A percentile compares a stretch with the other conserved stretches of the same genome.
phyloP scores from a whole-genome alignment of 2,329 filamentous ascomycete species.

The Fusarium armeniacum region DNA sequence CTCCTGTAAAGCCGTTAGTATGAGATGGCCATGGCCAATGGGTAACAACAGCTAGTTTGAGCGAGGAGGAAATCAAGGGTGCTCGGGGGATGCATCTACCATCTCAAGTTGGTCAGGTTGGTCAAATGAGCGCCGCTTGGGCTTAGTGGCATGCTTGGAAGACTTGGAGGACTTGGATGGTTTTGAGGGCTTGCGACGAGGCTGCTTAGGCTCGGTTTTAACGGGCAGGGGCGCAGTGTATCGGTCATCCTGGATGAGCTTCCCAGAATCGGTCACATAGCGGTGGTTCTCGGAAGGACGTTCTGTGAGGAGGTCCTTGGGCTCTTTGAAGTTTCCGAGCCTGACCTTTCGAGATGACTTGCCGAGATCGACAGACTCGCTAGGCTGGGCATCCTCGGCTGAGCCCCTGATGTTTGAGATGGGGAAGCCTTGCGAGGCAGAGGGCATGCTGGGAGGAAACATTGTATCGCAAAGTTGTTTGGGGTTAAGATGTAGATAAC shows the following conservation, averaged over 20 bases:
- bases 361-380: neutral
- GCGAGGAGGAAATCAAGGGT: neutral
- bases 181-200: constrained; percentile 22
- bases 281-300: constrained; percentile 23
- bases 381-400: constrained; percentile 10
- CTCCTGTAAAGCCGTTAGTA: constrained; percentile 71
- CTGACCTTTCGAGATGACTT: constrained; percentile 18
- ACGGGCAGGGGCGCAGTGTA: constrained; percentile 26
- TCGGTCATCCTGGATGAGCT: constrained; percentile 17
- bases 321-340: constrained; percentile 24
- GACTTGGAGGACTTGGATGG: constrained; percentile 12
- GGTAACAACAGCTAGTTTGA: neutral
- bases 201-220: constrained; percentile 19
- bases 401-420: constrained; percentile 23
- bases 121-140: constrained; percentile 27
- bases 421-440: constrained; percentile 20
- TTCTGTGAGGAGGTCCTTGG: constrained; percentile 28
- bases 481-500: neutral
- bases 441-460: constrained; percentile 5
- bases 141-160: constrained; percentile 20
- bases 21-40: neutral
- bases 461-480: constrained; percentile 18
- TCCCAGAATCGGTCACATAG: constrained; percentile 33
- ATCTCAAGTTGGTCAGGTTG: constrained; percentile 19
- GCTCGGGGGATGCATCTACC: constrained; percentile 32